Conservation (phyloP, 1,139 yeast genomes). For the Zygoascus sp. region DNA sequence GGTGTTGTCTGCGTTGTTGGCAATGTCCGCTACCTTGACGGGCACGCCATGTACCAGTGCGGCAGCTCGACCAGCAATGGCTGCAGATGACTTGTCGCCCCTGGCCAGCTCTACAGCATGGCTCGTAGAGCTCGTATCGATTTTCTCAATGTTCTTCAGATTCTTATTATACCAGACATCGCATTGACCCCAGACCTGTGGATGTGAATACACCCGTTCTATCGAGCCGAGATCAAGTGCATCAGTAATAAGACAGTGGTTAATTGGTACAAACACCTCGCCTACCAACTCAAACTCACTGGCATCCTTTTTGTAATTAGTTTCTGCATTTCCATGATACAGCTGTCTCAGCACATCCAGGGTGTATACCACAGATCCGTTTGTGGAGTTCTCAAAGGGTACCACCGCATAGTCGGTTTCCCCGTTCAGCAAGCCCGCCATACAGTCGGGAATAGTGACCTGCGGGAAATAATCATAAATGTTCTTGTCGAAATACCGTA, state of each 20-base stretch:
- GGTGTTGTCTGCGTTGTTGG: constrained; percentile 69
- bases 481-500: constrained; percentile 21
- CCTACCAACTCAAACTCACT: constrained; percentile 43
- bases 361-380: constrained; percentile 86
- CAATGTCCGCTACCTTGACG: constrained; percentile 49
- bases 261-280: constrained; percentile 78
- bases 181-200: constrained; percentile 98
- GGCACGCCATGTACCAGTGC: constrained; percentile 60
- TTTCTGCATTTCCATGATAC: constrained; percentile 30
- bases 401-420: constrained; percentile 69
- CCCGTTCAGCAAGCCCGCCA: constrained; percentile 44
- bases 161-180: constrained; percentile 46
- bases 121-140: constrained; percentile 77
- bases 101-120: constrained; percentile 69
- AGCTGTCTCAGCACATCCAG: constrained; percentile 75
- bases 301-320: not conserved
- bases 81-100: constrained; percentile 40
- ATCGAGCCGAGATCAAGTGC: constrained; percentile 43
- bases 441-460: constrained; percentile 49
- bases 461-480: constrained; percentile 22
- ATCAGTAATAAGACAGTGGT: constrained; percentile 62
- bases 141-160: constrained; percentile 26
- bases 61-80: constrained; percentile 62
- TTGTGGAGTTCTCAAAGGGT: constrained; percentile 91
- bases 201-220: constrained; percentile 74